Evolutionary conservation across 1,284 basidiomycete species (phyloP).

Genomic region (Fomitopsis palustris): DNA sequence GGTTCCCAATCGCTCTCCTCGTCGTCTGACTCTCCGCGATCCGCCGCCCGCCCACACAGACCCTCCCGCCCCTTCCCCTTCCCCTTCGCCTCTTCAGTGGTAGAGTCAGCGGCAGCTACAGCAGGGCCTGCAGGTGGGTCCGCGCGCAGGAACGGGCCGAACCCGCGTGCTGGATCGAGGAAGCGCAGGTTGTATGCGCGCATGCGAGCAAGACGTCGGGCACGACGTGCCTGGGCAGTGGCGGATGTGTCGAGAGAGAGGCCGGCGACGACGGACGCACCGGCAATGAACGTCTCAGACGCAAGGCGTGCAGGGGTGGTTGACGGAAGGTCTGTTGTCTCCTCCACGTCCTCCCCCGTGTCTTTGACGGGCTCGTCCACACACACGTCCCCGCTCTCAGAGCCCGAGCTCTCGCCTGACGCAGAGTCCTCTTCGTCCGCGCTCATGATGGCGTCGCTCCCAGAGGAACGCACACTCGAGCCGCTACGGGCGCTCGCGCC

Average conservation of each 20-base stretch:
- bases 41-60: not conserved
- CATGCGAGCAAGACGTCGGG: constrained; percentile 37
- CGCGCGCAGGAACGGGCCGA: constrained; percentile 42
- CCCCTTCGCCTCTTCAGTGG: not conserved
- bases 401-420: not conserved
- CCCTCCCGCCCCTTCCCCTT: constrained; percentile 1
- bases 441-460: not conserved
- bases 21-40: not conserved
- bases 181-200: constrained; percentile 46
- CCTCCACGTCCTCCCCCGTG: not conserved
- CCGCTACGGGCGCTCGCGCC: not conserved
- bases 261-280: not conserved
- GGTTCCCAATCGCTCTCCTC: constrained; percentile 2
- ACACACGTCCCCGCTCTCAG: not conserved
- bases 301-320: not conserved
- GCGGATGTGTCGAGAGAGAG: constrained; percentile 9
- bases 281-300: constrained; percentile 1
- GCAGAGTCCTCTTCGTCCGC: not conserved
- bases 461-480: not conserved
- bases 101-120: not conserved
- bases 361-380: not conserved
- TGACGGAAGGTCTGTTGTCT: not conserved
- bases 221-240: constrained; percentile 24
- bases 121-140: constrained; percentile 6
- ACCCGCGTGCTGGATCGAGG: constrained; percentile 36